A percentile compares a stretch with the other conserved stretches of the same genome.
phyloP scores from a whole-genome alignment of 805 yeast species.

The Yarrowia divulgata region DNA sequence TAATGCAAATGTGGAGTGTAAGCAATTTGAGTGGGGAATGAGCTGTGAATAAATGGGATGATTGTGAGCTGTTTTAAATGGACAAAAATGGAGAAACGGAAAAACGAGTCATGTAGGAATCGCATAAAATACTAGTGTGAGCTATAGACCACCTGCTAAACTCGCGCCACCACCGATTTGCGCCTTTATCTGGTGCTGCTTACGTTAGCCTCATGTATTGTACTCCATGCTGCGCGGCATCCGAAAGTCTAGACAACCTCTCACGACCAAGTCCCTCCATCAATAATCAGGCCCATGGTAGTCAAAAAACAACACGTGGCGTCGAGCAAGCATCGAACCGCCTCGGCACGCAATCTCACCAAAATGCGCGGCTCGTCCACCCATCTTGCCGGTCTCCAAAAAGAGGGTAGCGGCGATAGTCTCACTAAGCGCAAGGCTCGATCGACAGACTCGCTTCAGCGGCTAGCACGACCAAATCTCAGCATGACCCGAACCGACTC shows the following conservation, averaged over 20 bases:
- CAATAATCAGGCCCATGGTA: slow-evolving; percentile 21
- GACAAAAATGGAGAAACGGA: no score
- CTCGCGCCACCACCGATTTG: background rate
- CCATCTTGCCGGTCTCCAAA: slow-evolving; percentile 14
- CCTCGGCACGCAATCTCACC: slow-evolving; percentile 25
- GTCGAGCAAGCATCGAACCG: slow-evolving; percentile 31
- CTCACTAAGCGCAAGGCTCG: slow-evolving; percentile 36
- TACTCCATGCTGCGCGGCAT: slow-evolving; percentile 8
- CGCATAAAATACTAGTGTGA: no score
- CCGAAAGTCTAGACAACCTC: slow-evolving; percentile 14
- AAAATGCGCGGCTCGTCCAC: slow-evolving; percentile 36
- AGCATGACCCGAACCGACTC: slow-evolving; percentile 19
- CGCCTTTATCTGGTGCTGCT: slow-evolving; percentile 8
- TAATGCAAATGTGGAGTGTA: background rate
- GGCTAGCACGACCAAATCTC: slow-evolving; percentile 18
- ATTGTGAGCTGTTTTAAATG: background rate
- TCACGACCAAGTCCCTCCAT: background rate
- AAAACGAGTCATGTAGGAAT: no score
- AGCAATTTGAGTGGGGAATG: background rate
- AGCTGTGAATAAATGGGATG: no score
- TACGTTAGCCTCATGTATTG: slow-evolving; percentile 16
- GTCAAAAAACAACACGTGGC: slow-evolving; percentile 36
- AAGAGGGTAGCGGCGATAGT: slow-evolving; percentile 27
- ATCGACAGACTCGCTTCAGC: slow-evolving; percentile 34
- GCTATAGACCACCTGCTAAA: no score